Conservation (phyloP, 176 grass and related monocot genomes). For the Miscanthus lutarioriparius region DNA sequence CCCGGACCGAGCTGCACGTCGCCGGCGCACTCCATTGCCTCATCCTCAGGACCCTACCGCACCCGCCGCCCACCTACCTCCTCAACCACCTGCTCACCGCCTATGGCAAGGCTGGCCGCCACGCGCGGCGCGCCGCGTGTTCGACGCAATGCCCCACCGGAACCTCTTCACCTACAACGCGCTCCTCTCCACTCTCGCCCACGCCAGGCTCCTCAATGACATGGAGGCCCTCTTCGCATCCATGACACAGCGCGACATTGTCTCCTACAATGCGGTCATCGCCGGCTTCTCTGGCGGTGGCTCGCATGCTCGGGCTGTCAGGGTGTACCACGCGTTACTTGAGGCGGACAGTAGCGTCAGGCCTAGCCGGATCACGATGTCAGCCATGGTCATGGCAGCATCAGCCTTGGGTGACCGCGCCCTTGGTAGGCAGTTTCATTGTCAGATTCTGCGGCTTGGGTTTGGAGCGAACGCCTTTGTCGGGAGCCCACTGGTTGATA, state of each 20-base stretch:
- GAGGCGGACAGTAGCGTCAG: conserved; percentile 4
- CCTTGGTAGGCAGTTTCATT: conserved; percentile 60
- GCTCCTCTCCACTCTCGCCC: conserved; percentile 54
- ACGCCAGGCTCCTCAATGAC: not conserved
- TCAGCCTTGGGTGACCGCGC: conserved; percentile 6
- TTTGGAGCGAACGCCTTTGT: conserved; percentile 54
- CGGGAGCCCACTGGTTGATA: conserved; percentile 50
- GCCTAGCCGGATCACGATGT: conserved; percentile 59
- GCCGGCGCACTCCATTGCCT: conserved; percentile 35
- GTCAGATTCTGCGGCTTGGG: conserved; percentile 45
- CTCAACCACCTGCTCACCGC: conserved; percentile 48
- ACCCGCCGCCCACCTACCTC: conserved; percentile 35
- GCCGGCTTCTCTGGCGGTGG: conserved; percentile 35
- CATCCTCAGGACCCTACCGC: conserved; percentile 37
- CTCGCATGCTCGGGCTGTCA: not conserved
- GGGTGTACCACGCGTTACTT: conserved; percentile 35
- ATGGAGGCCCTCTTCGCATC: conserved; percentile 41
- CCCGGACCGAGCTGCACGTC: not conserved
- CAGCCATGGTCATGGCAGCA: conserved; percentile 48
- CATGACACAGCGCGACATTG: conserved; percentile 39
- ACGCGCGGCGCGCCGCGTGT: conserved; percentile 42
- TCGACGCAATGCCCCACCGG: conserved; percentile 45
- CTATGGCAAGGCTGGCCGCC: conserved; percentile 41
- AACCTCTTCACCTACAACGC: conserved; percentile 62
- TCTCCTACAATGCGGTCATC: conserved; percentile 68